These are phyloP conservation scores for Mucor indicus DNA, from an alignment of 371 early-diverging fungal species.

Conservation along the genomic window DNA sequence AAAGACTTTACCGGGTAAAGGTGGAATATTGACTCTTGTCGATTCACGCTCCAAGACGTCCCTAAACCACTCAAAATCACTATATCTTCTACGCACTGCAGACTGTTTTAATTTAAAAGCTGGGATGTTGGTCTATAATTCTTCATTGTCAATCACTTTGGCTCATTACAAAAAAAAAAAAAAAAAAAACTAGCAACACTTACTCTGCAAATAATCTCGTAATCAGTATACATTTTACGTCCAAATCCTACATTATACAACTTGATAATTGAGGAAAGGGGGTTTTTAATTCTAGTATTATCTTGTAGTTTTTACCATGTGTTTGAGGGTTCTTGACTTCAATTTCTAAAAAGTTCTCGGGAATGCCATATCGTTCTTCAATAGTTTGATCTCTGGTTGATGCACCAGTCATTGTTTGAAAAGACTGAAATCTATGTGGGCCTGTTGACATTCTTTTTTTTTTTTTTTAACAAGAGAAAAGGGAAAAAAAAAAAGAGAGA, in stretches of 20 bases:
- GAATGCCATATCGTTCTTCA: slow-evolving; percentile 90
- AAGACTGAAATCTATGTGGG: slow-evolving; percentile 45
- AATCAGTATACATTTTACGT: slow-evolving; percentile 92
- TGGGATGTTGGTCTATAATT: slow-evolving; percentile 96
- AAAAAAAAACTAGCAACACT: too few species aligned
- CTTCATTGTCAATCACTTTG: too few species aligned
- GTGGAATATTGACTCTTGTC: slow-evolving; percentile 90
- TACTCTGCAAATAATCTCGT: slow-evolving; percentile 92
- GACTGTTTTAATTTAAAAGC: slow-evolving; percentile 89
- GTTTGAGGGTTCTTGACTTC: slow-evolving; percentile 91
- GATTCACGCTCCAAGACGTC: slow-evolving; percentile 92
- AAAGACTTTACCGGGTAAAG: slow-evolving; percentile 95
- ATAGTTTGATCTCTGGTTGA: slow-evolving; percentile 75
- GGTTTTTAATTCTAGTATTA: too few species aligned
- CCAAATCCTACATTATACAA: slow-evolving; percentile 71
- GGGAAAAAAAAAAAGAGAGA: too few species aligned
- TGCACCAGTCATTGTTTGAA: slow-evolving; percentile 55
- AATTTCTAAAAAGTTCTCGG: slow-evolving; percentile 98
- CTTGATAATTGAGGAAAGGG: too few species aligned
- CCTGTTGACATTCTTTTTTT: slow-evolving; percentile 19
- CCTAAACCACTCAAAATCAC: slow-evolving; percentile 98
- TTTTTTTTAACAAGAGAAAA: too few species aligned
- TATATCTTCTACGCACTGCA: slow-evolving; percentile 89
- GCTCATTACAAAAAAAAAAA: too few species aligned
- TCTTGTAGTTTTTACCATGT: too few species aligned